phyloP scores from a whole-genome alignment of 352 stramenopile genomes.

The Phytophthora idaei region DNA sequence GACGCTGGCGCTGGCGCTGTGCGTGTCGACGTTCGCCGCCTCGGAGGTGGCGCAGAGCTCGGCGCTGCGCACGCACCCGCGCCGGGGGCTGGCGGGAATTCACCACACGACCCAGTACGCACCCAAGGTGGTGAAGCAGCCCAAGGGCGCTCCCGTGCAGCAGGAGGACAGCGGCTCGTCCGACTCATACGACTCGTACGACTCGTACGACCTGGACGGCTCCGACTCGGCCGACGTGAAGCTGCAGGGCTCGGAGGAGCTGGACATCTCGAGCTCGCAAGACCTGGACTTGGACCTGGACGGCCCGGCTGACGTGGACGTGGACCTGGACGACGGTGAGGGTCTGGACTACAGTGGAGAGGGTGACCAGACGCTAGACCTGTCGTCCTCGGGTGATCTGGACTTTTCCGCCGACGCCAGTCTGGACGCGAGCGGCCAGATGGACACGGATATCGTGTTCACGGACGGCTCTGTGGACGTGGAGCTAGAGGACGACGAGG shows the following conservation, averaged over 20 bases:
- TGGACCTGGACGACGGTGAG: slow-evolving; percentile 35
- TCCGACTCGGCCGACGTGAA: slow-evolving; percentile 27
- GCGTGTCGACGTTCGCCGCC: slow-evolving; percentile 34
- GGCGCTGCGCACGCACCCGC: slow-evolving; percentile 33
- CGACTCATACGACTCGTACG: slow-evolving; percentile 34
- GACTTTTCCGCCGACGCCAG: slow-evolving; percentile 37
- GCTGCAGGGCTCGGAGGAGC: slow-evolving; percentile 22
- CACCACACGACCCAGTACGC: slow-evolving; percentile 43
- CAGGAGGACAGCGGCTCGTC: slow-evolving; percentile 16
- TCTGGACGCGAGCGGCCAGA: slow-evolving; percentile 31
- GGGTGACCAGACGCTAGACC: slow-evolving; percentile 30
- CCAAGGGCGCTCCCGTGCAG: slow-evolving; percentile 14
- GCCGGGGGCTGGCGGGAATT: slow-evolving; percentile 27
- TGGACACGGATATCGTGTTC: slow-evolving; percentile 45
- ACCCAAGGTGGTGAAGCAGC: slow-evolving; percentile 35
- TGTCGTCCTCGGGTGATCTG: slow-evolving; percentile 24
- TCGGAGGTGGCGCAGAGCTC: slow-evolving; percentile 20
- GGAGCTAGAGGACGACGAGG: slow-evolving; percentile 52
- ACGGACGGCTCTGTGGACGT: slow-evolving; percentile 42
- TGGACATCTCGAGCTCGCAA: slow-evolving; percentile 35
- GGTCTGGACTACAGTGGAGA: slow-evolving; percentile 37
- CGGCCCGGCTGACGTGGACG: slow-evolving; percentile 27
- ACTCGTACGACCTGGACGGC: slow-evolving; percentile 28
- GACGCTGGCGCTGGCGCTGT: slow-evolving; percentile 39
- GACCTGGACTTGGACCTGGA: slow-evolving; percentile 29